A percentile compares a stretch with the other conserved stretches of the same genome.
phyloP scores from a whole-genome alignment of 768 basidiomycete species.

The Pisolithus tinctorius region DNA sequence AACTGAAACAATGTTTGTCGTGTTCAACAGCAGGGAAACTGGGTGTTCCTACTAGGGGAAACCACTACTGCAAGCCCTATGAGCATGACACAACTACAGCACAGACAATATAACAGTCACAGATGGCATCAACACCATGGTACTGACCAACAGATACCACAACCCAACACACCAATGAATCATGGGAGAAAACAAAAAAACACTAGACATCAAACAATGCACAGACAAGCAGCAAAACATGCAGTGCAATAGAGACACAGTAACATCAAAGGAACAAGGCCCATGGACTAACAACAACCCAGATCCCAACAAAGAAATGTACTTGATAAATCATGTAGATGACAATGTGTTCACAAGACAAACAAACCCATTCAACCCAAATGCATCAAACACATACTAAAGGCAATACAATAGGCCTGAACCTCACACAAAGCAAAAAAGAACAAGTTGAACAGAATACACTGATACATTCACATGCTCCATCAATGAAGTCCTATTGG shows the following conservation, averaged over 20 bases:
- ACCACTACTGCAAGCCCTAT: slow-evolving; percentile 15
- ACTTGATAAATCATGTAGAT: neutral
- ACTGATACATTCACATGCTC: slow-evolving; percentile 35
- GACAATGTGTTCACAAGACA: neutral
- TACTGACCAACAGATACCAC: neutral
- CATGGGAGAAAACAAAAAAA: neutral
- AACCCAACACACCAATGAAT: neutral
- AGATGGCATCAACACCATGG: neutral
- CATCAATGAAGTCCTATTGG: slow-evolving; percentile 30
- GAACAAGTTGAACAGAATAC: slow-evolving; percentile 20
- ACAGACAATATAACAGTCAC: slow-evolving; percentile 2
- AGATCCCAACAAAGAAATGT: neutral
- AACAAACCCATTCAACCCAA: slow-evolving; percentile 1
- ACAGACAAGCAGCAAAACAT: neutral
- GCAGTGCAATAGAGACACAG: too few relatives aligned
- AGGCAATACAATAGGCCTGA: slow-evolving; percentile 21
- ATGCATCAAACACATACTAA: slow-evolving; percentile 13
- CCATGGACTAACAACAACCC: too few relatives aligned
- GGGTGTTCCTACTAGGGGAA: slow-evolving; percentile 26
- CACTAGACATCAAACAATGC: neutral
- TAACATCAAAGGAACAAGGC: too few relatives aligned
- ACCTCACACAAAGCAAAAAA: slow-evolving; percentile 21
- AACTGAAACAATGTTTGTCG: neutral
- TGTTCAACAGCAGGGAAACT: slow-evolving; percentile 15
- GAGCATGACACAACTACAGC: slow-evolving; percentile 20